These are phyloP conservation scores for Stephanodiscus triporus DNA, from an alignment of 108 stramenopile species.

Conservation along the genomic window DNA sequence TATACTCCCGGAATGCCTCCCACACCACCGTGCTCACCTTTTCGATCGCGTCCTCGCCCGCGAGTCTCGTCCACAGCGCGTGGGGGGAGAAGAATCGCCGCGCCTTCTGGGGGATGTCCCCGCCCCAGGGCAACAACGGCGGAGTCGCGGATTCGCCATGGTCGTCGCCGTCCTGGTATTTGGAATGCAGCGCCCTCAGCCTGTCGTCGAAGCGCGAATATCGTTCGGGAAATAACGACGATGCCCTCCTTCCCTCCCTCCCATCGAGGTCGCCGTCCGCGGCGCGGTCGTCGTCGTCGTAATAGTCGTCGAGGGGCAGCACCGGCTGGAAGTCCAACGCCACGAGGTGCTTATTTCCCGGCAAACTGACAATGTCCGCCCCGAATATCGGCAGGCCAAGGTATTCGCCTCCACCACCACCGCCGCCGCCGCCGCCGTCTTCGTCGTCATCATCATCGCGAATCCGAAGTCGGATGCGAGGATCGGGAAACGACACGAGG, in stretches of 20 bases:
- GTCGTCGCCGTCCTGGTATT: constrained; percentile 20
- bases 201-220: constrained; percentile 41
- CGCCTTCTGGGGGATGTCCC: constrained; percentile 76
- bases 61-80: constrained; percentile 79
- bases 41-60: constrained; percentile 40
- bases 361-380: constrained; percentile 80
- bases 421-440: not conserved
- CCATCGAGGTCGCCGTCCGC: constrained; percentile 1
- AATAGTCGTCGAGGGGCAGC: constrained; percentile 14
- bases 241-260: not conserved
- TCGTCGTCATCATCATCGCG: not conserved
- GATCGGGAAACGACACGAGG: constrained; percentile 69
- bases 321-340: constrained; percentile 79
- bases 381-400: constrained; percentile 72
- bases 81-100: constrained; percentile 70
- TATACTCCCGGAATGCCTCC: constrained; percentile 65
- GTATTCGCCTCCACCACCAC: not conserved
- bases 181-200: constrained; percentile 50
- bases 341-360: constrained; percentile 70
- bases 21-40: constrained; percentile 60
- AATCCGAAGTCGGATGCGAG: constrained; percentile 21
- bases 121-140: constrained; percentile 72
- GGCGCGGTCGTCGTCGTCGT: constrained; percentile 9
- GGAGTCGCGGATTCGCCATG: not conserved
- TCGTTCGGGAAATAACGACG: constrained; percentile 29